A percentile compares a stretch with the other conserved stretches of the same genome.
Evolutionary conservation across 106 monocot species (phyloP).

Genomic region (Dactylorhiza incarnata): DNA sequence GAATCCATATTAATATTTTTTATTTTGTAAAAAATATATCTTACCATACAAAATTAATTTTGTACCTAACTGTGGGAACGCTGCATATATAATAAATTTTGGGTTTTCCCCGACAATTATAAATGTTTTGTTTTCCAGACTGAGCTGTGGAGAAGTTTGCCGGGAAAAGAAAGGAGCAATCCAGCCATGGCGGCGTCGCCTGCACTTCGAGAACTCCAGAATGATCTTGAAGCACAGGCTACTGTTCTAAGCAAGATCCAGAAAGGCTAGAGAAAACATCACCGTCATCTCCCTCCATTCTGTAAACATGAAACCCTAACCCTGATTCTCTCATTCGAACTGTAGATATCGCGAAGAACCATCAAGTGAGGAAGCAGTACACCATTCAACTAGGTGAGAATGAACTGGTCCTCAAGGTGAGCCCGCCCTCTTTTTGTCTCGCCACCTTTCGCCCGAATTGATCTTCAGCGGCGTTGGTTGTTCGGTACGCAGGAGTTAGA

Average conservation of each 20-base stretch:
- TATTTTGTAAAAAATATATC: too few species aligned
- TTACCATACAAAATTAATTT: too few species aligned
- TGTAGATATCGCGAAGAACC: slow-evolving; percentile 81
- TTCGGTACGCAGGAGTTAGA: slow-evolving; percentile 52
- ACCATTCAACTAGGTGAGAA: slow-evolving; percentile 97
- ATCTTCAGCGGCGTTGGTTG: not conserved
- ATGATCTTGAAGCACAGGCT: slow-evolving; percentile 66
- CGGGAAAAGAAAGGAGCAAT: not conserved
- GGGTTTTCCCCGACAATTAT: too few species aligned
- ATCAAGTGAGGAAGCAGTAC: slow-evolving; percentile 95
- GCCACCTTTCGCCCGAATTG: not conserved
- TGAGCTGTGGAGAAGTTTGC: too few species aligned
- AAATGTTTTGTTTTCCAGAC: too few species aligned
- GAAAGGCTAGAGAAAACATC: slow-evolving; percentile 38
- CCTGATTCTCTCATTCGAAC: slow-evolving; percentile 4
- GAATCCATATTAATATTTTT: too few species aligned
- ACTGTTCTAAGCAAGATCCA: slow-evolving; percentile 77
- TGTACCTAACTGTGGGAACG: too few species aligned
- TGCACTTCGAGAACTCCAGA: slow-evolving; percentile 51
- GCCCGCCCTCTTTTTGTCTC: not conserved
- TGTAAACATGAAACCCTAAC: slow-evolving; percentile 11
- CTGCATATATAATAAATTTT: too few species aligned
- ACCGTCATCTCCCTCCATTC: not conserved
- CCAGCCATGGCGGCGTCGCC: slow-evolving; percentile 28
- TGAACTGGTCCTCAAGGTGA: slow-evolving; percentile 86